phyloP scores from a whole-genome alignment of 2,329 filamentous ascomycete species.

The Gremmenia infestans region DNA sequence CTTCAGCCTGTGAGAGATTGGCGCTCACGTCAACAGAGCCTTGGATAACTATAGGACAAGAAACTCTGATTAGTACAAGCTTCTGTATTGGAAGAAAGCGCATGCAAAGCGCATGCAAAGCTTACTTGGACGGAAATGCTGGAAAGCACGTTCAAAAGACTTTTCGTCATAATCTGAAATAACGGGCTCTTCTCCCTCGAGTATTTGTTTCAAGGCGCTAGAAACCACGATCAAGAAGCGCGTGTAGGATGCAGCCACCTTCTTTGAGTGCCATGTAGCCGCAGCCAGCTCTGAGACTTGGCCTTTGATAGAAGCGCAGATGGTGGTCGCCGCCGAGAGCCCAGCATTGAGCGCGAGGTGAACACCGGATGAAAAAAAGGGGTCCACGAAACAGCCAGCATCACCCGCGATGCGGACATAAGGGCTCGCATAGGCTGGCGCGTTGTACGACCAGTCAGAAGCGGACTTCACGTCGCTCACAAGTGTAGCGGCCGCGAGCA shows the following conservation, averaged over 20 bases:
- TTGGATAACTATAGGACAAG: constrained; percentile 1
- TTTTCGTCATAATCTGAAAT: constrained; percentile 39
- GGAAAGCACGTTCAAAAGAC: constrained; percentile 40
- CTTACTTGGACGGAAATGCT: constrained; percentile 2
- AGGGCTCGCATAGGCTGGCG: constrained; percentile 38
- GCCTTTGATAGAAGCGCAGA: constrained; percentile 36
- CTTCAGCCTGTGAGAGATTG: background rate
- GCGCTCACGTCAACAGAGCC: background rate
- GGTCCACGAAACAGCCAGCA: constrained; percentile 38
- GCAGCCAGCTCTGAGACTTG: constrained; percentile 36
- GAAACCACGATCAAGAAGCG: constrained; percentile 42
- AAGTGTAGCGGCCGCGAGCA: constrained; percentile 33
- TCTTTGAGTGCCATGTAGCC: constrained; percentile 40
- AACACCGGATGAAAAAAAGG: constrained; percentile 37
- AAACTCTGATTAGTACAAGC: background rate
- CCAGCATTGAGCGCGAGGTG: constrained; percentile 36
- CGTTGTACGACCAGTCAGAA: constrained; percentile 45
- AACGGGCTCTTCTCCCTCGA: constrained; percentile 34
- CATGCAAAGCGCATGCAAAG: background rate
- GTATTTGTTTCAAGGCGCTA: constrained; percentile 38
- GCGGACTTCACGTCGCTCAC: constrained; percentile 36
- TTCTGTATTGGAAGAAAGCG: background rate
- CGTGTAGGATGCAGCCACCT: constrained; percentile 42
- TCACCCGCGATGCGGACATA: constrained; percentile 34
- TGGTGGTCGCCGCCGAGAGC: constrained; percentile 42